Evolutionary conservation across 352 stramenopile species (phyloP).

Genomic region (Globisporangium carolinianum): DNA sequence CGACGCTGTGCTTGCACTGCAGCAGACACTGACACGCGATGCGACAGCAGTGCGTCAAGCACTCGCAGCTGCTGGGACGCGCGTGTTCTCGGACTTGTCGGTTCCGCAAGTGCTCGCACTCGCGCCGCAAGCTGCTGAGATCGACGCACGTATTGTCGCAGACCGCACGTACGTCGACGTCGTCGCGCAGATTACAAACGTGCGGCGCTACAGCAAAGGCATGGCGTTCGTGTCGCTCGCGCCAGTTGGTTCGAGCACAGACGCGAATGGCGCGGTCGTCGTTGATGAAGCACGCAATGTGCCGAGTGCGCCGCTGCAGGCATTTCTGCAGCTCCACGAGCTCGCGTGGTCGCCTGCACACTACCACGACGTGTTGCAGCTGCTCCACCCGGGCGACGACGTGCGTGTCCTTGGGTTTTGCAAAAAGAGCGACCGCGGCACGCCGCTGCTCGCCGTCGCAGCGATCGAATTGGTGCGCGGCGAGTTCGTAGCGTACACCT

Average conservation of each 20-base stretch:
- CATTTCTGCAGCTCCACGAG: constrained; percentile 32
- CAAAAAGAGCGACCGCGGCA: constrained; percentile 27
- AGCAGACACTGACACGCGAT: constrained; percentile 14
- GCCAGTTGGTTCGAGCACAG: not conserved
- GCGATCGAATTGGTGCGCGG: constrained; percentile 27
- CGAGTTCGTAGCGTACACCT: constrained; percentile 33
- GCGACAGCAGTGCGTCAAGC: constrained; percentile 9
- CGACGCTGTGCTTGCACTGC: constrained; percentile 12
- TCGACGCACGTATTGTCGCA: constrained; percentile 4
- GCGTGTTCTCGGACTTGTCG: constrained; percentile 2
- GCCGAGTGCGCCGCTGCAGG: constrained; percentile 17
- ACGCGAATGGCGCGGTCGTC: not conserved
- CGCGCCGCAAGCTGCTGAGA: constrained; percentile 15
- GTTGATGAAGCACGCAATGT: constrained; percentile 1
- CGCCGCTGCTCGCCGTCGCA: constrained; percentile 31
- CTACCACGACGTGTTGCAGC: constrained; percentile 22
- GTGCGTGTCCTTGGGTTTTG: constrained; percentile 30
- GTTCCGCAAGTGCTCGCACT: constrained; percentile 11
- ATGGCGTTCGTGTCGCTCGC: constrained; percentile 40
- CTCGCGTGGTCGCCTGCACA: constrained; percentile 18
- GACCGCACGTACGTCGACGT: constrained; percentile 26
- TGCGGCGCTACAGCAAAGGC: constrained; percentile 39
- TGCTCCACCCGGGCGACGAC: constrained; percentile 34
- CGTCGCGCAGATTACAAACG: constrained; percentile 24
- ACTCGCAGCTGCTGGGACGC: not conserved